Evolutionary conservation across 2,329 filamentous ascomycete genomes (phyloP), one percentile per base, ranked within the genome.

Genomic region (Cadophora malorum): DNA sequence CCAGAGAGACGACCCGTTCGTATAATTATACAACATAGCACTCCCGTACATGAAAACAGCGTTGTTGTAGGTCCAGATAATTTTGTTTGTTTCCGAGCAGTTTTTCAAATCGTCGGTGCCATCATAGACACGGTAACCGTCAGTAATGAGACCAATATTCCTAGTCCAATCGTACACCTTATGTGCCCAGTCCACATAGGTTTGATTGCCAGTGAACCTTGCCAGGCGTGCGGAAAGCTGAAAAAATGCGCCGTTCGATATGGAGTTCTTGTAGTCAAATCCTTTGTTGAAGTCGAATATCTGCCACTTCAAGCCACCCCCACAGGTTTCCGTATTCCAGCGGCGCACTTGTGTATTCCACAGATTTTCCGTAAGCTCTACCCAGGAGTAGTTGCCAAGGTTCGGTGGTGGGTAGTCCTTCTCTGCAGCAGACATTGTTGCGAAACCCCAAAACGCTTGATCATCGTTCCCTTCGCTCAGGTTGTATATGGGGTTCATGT

Each of bases 241-340:
- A 79, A 96, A 94, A 77, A 96, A 88, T n/a, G 89, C 90, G 52
- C 91, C 92, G 78, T 96, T 96, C 69, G 89, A 90, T 73, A 94
- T 87, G 19, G 89, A 85, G 81, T 95, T 95, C 80, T 94, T 96
- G 85, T 96, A 96, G 75, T 88, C 85, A 77, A 94, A 90, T 16
- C 93, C 93, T 70, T 88, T 88, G 77, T 96, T 95, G 74, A 86
- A 87, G 0, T 85, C 81, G 78, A 90, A 94, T 72, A 97, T 93
- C 81, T 97, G 93, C 92, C 92, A 95, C 66, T 88, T 84, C 58
- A 96, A 80, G 4, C 93, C 93, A 69, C 93, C 93, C 31, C 83
- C 84, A 75, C 93, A 96, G 49, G 81, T 79, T 0, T 82, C 80
- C 0, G 81, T 83, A 76, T 94, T 89, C 93, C 93, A 96, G 56